Conservation (phyloP, 2,329 filamentous ascomycete species). For the Ceratocystis destructans region DNA sequence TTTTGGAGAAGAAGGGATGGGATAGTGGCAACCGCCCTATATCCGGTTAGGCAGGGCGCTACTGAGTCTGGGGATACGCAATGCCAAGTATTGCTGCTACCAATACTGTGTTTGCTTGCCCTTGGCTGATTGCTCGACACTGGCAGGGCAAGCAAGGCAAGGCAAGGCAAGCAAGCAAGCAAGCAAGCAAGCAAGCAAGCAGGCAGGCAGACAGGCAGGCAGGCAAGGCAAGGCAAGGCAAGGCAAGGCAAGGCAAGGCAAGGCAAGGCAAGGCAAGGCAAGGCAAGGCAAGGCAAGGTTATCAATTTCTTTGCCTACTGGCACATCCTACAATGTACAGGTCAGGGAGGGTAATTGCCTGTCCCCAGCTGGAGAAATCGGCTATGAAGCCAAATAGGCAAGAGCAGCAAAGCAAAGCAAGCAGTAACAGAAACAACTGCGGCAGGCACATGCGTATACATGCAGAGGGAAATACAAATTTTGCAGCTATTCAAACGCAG, state of each 20-base stretch:
- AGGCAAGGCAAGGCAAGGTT: not conserved
- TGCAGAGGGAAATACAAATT: not conserved
- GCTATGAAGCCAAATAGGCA: too few relatives aligned
- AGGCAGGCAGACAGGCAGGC: not conserved
- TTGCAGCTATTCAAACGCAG: not conserved
- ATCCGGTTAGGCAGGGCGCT: too few relatives aligned
- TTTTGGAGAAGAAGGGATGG: not conserved
- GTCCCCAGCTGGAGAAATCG: too few relatives aligned
- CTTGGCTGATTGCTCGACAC: not conserved
- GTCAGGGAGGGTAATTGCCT: too few relatives aligned
- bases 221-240: not conserved
- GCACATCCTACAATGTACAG: too few relatives aligned
- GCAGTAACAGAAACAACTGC: not conserved
- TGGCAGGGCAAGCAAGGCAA: not conserved
- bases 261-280: not conserved
- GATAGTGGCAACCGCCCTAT: too few relatives aligned
- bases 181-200: too few relatives aligned
- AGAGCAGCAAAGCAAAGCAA: too few relatives aligned
- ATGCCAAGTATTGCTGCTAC: not conserved
- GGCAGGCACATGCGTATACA: not conserved
- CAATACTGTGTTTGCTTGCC: not conserved
- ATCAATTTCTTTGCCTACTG: too few relatives aligned
- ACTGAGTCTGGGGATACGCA: too few relatives aligned
- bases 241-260: not conserved
- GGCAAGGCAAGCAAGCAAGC: not conserved